Conservation (phyloP, 352 stramenopile genomes). For the Peronospora belbahrii region DNA sequence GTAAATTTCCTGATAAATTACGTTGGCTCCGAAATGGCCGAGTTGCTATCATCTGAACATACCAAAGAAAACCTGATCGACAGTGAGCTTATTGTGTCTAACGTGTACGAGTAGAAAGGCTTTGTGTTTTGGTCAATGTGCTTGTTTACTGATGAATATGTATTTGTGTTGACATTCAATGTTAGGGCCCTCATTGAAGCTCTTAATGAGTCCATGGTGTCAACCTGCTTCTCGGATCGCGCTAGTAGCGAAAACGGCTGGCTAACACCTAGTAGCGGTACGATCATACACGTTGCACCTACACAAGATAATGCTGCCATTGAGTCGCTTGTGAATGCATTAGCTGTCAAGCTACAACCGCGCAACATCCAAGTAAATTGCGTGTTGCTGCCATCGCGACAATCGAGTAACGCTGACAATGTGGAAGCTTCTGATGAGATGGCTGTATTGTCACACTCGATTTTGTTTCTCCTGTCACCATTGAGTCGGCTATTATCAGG, state of each 20-base stretch:
- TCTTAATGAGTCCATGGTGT: constrained; percentile 20
- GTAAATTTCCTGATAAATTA: constrained; percentile 72
- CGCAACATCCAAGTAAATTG: constrained; percentile 50
- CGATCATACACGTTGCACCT: constrained; percentile 20
- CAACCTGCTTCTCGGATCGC: constrained; percentile 21
- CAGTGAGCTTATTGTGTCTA: constrained; percentile 8
- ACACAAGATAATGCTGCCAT: constrained; percentile 16
- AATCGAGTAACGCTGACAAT: not conserved
- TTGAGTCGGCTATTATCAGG: constrained; percentile 41
- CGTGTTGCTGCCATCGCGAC: constrained; percentile 29
- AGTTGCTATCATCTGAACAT: constrained; percentile 1
- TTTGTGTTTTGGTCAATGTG: not conserved
- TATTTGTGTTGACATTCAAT: not conserved
- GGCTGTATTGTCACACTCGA: constrained; percentile 38
- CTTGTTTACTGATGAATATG: not conserved
- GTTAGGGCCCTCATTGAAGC: constrained; percentile 20
- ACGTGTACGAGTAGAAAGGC: constrained; percentile 8
- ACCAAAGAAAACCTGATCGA: constrained; percentile 1
- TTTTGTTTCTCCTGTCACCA: constrained; percentile 57
- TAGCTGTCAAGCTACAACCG: constrained; percentile 32
- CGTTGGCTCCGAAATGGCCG: constrained; percentile 21
- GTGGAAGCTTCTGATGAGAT: constrained; percentile 5
- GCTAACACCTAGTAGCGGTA: constrained; percentile 13
- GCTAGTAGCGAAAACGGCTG: constrained; percentile 8
- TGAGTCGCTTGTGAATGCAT: constrained; percentile 33